Evolutionary conservation across 208 protist genomes (phyloP).

Genomic region (Angomonas ambiguus): DNA sequence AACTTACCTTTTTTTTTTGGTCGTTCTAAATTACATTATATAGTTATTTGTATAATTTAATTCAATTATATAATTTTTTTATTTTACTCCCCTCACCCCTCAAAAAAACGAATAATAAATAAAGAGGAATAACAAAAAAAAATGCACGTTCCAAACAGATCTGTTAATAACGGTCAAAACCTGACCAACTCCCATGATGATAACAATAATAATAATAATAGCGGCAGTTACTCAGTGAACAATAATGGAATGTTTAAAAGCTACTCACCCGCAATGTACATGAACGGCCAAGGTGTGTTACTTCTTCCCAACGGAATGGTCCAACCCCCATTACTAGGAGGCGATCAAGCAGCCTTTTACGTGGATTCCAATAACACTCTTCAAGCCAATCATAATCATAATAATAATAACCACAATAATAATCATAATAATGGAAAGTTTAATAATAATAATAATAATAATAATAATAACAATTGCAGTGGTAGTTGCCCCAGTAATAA

Average conservation of each 20-base stretch:
- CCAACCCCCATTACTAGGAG: background rate
- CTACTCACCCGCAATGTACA: background rate
- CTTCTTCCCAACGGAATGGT: background rate
- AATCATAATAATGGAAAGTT: slow-evolving; percentile 10
- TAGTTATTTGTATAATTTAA: background rate
- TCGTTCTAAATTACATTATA: background rate
- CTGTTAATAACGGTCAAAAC: slow-evolving; percentile 7
- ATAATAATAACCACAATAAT: slow-evolving; percentile 19
- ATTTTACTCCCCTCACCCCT: background rate
- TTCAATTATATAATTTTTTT: slow-evolving; percentile 12
- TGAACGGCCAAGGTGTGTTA: background rate
- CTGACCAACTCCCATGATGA: background rate
- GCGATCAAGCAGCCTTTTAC: background rate
- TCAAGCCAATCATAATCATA: slow-evolving; percentile 13
- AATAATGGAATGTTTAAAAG: background rate
- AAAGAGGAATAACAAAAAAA: too few species aligned
- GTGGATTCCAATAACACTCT: background rate
- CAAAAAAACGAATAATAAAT: slow-evolving; percentile 3
- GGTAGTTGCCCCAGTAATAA: background rate
- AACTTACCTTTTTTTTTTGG: too few species aligned
- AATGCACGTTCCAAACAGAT: too few species aligned
- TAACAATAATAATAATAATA: slow-evolving; percentile 6
- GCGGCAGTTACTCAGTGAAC: background rate
- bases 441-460: slow-evolving; percentile 10
- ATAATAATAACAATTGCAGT: background rate